phyloP scores from a whole-genome alignment of 2,329 filamentous ascomycete species.

The Talaromyces piceae region DNA sequence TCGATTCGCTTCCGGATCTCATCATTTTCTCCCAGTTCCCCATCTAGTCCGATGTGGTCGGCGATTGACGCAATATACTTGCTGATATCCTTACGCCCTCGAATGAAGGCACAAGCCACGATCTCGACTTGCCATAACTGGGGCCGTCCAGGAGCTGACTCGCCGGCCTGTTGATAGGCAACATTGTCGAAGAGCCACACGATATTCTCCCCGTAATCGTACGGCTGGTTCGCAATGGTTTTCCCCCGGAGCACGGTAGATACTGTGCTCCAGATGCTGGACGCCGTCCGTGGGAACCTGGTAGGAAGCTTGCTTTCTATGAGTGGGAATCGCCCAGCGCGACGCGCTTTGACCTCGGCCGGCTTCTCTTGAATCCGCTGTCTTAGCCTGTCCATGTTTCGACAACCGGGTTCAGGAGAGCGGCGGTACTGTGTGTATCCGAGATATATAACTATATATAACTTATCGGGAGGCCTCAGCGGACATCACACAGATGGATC shows the following conservation, averaged over 20 bases:
- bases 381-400: conserved; percentile 1
- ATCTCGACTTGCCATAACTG: conserved; percentile 71
- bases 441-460: too few species aligned
- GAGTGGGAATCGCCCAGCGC: not conserved
- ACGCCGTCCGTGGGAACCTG: not conserved
- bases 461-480: not conserved
- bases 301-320: not conserved
- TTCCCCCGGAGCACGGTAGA: conserved; percentile 23
- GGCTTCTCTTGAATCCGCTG: conserved; percentile 9
- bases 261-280: not conserved
- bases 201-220: conserved; percentile 51
- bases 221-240: conserved; percentile 54
- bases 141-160: conserved; percentile 26
- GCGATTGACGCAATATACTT: conserved; percentile 64
- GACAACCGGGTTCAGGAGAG: not conserved
- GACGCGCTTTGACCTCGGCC: not conserved
- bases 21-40: conserved; percentile 39
- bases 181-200: conserved; percentile 92
- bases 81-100: conserved; percentile 59
- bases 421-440: too few species aligned
- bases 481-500: not conserved
- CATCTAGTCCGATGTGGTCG: conserved; percentile 59
- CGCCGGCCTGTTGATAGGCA: conserved; percentile 52
- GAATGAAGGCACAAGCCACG: conserved; percentile 71
- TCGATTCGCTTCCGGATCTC: conserved; percentile 59